A percentile compares a stretch with the other conserved stretches of the same genome.
Evolutionary conservation across 768 basidiomycete species (phyloP).

Genomic region (Cubamyces lactineus): DNA sequence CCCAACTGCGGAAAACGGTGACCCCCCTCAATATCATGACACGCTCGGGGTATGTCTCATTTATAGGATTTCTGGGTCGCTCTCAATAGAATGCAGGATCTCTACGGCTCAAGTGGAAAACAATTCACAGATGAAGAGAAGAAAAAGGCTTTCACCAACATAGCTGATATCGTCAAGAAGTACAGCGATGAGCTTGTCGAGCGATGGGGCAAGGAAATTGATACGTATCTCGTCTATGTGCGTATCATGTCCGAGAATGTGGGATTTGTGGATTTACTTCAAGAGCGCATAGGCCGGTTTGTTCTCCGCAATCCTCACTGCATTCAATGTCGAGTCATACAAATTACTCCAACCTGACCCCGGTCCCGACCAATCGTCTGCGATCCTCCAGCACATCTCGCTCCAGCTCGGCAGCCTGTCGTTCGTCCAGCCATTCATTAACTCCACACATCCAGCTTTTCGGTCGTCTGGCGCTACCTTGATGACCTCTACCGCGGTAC

Average conservation of each 20-base stretch:
- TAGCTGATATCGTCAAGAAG: neutral
- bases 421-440: constrained; percentile 12
- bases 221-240: constrained; percentile 10
- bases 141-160: neutral
- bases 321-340: constrained; percentile 31
- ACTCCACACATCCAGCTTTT: constrained; percentile 14
- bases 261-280: neutral
- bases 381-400: constrained; percentile 9
- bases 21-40: too few species aligned
- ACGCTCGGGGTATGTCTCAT: too few species aligned
- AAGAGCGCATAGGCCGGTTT: constrained; percentile 29
- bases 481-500: neutral
- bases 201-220: constrained; percentile 9
- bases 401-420: constrained; percentile 16
- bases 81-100: too few species aligned
- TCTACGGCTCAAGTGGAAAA: too few species aligned
- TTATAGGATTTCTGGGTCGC: too few species aligned
- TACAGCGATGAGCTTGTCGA: constrained; percentile 7
- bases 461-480: neutral
- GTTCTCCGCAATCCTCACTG: constrained; percentile 32
- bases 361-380: neutral
- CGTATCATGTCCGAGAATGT: neutral
- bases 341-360: constrained; percentile 20
- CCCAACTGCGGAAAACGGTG: too few species aligned
- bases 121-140: constrained; percentile 41